Base-by-base conservation (phyloP, 805 yeast genomes). In the Candida boleticola region DNA sequence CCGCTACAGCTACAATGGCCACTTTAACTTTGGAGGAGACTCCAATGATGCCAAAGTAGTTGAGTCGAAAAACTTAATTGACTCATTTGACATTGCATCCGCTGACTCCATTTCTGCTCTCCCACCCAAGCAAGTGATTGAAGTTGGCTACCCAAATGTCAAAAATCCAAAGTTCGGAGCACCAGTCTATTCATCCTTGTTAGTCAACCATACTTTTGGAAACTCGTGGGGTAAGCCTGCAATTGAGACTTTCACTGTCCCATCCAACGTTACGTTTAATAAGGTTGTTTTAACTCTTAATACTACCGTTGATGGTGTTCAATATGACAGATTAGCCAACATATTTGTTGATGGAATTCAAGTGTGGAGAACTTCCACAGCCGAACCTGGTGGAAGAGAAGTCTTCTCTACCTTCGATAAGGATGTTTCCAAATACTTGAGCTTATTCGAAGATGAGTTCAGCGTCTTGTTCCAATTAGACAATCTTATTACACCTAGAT, bases 301-400 rank as follows among this genome's bases (percentile, higher is more conserved):
- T 40, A 78, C 82, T 7, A 57, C 73, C 11, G 79, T 77, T 5
- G 64, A 61, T 30, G 86, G 86, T 5, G 73, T 77, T 11, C 89
- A 83, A 55, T 81, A 77, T 50, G 88, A 83, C 53, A 63, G 89
- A 45, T 62, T 83, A 49, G 81, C 81, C 14, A 83, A 83, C 57
- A 66, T 86, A 36, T 82, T 74, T 51, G 60, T 85, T 25, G 71
- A 73, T 43, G 86, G 82, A 25, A 68, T 74, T 13, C 85, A 85
- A 48, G 65, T 88, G 30, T 88, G 96, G 95, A 76, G 96, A 61
- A 81, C 88, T 1, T 83, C 92, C 2, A 89, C 96, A 2, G 80
- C 43, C 61, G 82, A 52, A 61, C 96, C 96, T 3, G 65, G 68
- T 36, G 60, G 64, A 34, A 56, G 54, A 11, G 50, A 63, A 2